A percentile compares a stretch with the other conserved stretches of the same genome.
Conservation (phyloP, 2,329 filamentous ascomycete species). For the Arthrocladium fulminans region DNA sequence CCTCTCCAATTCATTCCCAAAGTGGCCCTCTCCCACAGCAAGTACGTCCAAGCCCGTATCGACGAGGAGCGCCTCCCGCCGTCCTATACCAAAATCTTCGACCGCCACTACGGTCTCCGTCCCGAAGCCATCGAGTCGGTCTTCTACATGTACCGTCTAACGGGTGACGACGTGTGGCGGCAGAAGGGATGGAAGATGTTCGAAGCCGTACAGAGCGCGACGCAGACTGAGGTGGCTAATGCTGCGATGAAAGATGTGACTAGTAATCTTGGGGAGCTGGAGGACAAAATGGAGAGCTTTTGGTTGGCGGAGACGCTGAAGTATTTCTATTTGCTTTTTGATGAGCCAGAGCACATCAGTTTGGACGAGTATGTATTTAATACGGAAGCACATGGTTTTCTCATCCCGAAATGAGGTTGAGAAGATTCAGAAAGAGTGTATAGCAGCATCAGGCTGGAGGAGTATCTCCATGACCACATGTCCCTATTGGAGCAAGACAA, state of each 20-base stretch:
- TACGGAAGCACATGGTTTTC: conserved; percentile 35
- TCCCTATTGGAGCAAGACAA: no score
- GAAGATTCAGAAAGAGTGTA: neutral
- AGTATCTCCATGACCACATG: neutral
- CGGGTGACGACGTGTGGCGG: conserved; percentile 56
- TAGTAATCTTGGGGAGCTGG: conserved; percentile 32
- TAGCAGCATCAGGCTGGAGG: neutral
- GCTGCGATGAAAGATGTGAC: conserved; percentile 60
- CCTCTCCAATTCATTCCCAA: conserved; percentile 13
- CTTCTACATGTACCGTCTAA: conserved; percentile 68
- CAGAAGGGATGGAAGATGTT: conserved; percentile 71
- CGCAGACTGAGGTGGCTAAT: conserved; percentile 54
- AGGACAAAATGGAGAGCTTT: conserved; percentile 66
- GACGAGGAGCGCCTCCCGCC: conserved; percentile 36
- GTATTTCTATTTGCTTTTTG: conserved; percentile 41
- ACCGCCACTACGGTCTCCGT: conserved; percentile 34
- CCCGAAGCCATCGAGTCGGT: conserved; percentile 76
- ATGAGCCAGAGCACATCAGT: conserved; percentile 35
- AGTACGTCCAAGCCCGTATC: conserved; percentile 32
- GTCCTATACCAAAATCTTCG: conserved; percentile 33
- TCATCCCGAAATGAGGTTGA: conserved; percentile 26
- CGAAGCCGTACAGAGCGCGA: conserved; percentile 51
- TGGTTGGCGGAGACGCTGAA: conserved; percentile 51
- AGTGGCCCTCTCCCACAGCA: conserved; percentile 31
- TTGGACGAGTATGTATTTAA: conserved; percentile 41